phyloP scores from a whole-genome alignment of 306 rosid species.

The Glycyrrhiza uralensis region DNA sequence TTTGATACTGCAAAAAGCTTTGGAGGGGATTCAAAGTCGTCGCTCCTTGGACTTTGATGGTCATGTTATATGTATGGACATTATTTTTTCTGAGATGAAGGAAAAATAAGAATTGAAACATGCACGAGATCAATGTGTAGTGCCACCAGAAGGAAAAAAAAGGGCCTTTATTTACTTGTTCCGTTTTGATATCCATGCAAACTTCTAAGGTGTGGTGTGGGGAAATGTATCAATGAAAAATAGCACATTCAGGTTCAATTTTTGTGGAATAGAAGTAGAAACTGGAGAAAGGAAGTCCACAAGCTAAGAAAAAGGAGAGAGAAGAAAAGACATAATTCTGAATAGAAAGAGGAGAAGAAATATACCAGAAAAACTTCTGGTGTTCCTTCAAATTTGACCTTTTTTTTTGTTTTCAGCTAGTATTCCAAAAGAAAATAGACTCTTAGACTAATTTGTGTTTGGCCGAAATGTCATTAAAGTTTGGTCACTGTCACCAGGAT shows the following conservation, averaged over 20 bases:
- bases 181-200: constrained; percentile 8
- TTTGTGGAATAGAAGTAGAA: not conserved
- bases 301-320: not conserved
- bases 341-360: no score
- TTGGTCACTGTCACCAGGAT: no score
- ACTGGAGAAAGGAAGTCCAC: not conserved
- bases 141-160: constrained; percentile 29
- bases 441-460: no score
- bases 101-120: constrained; percentile 11
- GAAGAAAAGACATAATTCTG: no score
- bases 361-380: not conserved
- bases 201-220: not conserved
- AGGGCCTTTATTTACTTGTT: not conserved
- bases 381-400: not conserved
- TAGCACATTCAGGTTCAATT: constrained; percentile 13
- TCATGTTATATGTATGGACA: constrained; percentile 12
- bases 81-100: constrained; percentile 4
- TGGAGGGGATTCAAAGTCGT: constrained; percentile 21
- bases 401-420: no score
- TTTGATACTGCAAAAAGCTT: constrained; percentile 16
- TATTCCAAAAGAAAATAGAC: no score
- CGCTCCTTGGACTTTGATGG: constrained; percentile 25
- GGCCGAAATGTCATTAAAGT: no score
- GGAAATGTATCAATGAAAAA: constrained; percentile 14
- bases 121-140: constrained; percentile 9